A percentile compares a stretch with the other conserved stretches of the same genome.
Evolutionary conservation across 768 basidiomycete genomes (phyloP).

Genomic region (Kwoniella sp.): DNA sequence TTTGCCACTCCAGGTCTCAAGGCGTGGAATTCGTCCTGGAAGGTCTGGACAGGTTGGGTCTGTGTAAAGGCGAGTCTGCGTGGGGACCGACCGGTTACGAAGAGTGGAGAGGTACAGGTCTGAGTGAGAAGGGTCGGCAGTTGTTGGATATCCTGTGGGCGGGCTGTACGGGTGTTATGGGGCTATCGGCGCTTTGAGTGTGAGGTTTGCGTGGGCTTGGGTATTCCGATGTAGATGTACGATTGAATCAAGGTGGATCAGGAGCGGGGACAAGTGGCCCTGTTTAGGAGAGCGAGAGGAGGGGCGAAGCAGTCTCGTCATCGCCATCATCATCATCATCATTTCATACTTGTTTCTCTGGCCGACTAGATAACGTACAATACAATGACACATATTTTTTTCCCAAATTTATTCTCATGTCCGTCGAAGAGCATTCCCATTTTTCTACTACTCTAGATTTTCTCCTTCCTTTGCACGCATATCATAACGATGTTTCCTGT

Average conservation of each 20-base stretch:
- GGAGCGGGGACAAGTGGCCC: too few relatives aligned
- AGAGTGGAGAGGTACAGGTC: slow-evolving; percentile 53
- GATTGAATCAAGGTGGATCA: too few relatives aligned
- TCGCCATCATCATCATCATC: not conserved
- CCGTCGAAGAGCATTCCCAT: too few relatives aligned
- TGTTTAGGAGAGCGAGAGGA: too few relatives aligned
- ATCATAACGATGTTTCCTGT: too few relatives aligned
- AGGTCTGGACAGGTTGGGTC: slow-evolving; percentile 72
- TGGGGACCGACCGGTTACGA: slow-evolving; percentile 59
- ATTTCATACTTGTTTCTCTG: too few relatives aligned
- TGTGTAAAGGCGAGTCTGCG: slow-evolving; percentile 60
- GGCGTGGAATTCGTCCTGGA: slow-evolving; percentile 76
- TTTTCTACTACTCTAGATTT: not conserved
- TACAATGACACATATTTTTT: not conserved
- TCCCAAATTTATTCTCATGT: too few relatives aligned
- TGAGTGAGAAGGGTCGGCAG: slow-evolving; percentile 50
- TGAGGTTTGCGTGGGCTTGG: too few relatives aligned
- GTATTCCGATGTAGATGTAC: too few relatives aligned
- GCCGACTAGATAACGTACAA: not conserved
- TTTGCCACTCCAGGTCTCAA: slow-evolving; percentile 56
- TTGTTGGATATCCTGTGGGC: slow-evolving; percentile 54
- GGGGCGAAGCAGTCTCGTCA: not conserved
- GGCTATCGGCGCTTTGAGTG: slow-evolving; percentile 27
- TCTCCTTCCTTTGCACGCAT: not conserved
- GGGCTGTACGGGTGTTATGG: slow-evolving; percentile 54